Evolutionary conservation across 1,284 basidiomycete genomes (phyloP).

Genomic region (Ustilago tritici): DNA sequence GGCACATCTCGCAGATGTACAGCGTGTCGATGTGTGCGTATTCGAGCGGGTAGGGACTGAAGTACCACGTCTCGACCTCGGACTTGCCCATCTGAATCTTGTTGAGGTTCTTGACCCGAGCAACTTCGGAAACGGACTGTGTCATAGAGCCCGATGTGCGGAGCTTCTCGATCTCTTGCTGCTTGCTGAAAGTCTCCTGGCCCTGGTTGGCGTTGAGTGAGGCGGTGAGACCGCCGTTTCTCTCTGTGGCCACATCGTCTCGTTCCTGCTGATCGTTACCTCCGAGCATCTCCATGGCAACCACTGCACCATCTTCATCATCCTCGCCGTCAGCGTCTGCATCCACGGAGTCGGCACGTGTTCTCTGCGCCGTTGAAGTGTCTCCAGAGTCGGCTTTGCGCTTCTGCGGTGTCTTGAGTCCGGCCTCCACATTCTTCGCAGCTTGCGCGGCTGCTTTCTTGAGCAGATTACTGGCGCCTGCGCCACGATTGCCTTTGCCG

Average conservation of each 20-base stretch:
- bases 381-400: conserved; percentile 77
- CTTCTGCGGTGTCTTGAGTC: conserved; percentile 75
- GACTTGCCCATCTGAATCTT: conserved; percentile 94
- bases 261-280: conserved; percentile 56
- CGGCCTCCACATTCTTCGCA: conserved; percentile 58
- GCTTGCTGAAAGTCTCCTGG: conserved; percentile 80
- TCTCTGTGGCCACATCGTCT: conserved; percentile 48
- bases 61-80: conserved; percentile 99
- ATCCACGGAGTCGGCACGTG: conserved; percentile 64
- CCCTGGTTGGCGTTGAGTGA: conserved; percentile 71
- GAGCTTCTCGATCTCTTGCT: conserved; percentile 98
- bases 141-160: conserved; percentile 99
- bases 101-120: conserved; percentile 98
- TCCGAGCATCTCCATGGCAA: conserved; percentile 73
- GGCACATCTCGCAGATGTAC: conserved; percentile 98
- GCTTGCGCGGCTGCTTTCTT: conserved; percentile 83
- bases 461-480: conserved; percentile 73
- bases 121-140: conserved; percentile 95
- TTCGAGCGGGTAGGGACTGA: conserved; percentile 97
- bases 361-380: conserved; percentile 63
- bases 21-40: conserved; percentile 94
- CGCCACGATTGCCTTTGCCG: conserved; percentile 35
- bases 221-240: conserved; percentile 71
- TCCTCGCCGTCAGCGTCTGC: conserved; percentile 73
- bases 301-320: conserved; percentile 66